These are phyloP conservation scores for Xylaria palmicola DNA, from an alignment of 495 filamentous ascomycete species.

Conservation along the genomic window DNA sequence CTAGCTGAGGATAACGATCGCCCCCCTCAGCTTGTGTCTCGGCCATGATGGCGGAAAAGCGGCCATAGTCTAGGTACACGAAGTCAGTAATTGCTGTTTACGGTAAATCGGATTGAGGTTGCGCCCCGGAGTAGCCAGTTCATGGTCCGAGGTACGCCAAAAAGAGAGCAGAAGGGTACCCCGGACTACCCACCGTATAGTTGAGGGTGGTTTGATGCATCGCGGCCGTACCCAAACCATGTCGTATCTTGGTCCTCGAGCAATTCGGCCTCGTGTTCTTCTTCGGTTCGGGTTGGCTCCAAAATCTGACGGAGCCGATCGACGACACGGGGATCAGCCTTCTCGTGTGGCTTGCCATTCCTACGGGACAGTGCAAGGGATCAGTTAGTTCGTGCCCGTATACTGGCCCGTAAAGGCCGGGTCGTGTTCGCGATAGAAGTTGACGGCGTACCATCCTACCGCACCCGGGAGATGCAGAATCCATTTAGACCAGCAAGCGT, in stretches of 20 bases:
- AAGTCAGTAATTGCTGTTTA: too few species aligned
- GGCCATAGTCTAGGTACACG: constrained; percentile 42
- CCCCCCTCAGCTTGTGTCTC: constrained; percentile 30
- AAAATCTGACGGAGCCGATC: constrained; percentile 31
- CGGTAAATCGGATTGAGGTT: too few species aligned
- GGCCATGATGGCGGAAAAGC: constrained; percentile 42
- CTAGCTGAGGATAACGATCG: constrained; percentile 42
- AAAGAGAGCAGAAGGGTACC: not conserved
- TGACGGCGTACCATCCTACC: constrained; percentile 27
- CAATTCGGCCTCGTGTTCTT: constrained; percentile 31
- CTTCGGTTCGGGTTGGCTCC: constrained; percentile 25
- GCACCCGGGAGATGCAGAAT: constrained; percentile 35
- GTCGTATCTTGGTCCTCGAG: constrained; percentile 44
- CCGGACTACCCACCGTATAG: constrained; percentile 23
- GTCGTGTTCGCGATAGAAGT: not conserved
- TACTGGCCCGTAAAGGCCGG: too few species aligned
- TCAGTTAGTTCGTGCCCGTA: constrained; percentile 7
- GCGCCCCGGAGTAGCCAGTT: too few species aligned
- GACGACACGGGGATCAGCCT: constrained; percentile 29
- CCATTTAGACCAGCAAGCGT: constrained; percentile 38
- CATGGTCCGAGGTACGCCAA: constrained; percentile 17
- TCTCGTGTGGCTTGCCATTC: constrained; percentile 33
- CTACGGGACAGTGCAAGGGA: not conserved
- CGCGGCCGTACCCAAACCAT: constrained; percentile 48
- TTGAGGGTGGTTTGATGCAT: constrained; percentile 29